Conservation (phyloP, 495 filamentous ascomycete species). For the Hypomontagnella monticulosa region DNA sequence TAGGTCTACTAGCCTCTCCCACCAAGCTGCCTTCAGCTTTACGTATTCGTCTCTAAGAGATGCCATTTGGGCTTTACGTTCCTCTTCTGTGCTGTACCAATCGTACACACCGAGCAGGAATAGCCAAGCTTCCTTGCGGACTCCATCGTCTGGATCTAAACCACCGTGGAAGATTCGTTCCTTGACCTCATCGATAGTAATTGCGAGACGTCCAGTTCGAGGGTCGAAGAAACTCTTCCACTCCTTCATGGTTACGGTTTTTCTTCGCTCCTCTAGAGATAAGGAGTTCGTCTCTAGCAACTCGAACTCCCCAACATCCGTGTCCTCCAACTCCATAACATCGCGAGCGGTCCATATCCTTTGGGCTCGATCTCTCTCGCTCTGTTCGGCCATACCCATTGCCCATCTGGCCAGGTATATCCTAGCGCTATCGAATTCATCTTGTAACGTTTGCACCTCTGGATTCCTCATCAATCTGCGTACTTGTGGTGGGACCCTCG, state of each 20-base stretch:
- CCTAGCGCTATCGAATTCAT: conserved; percentile 95
- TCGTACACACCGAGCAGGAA: conserved; percentile 91
- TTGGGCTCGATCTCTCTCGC: conserved; percentile 82
- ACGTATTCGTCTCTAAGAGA: conserved; percentile 94
- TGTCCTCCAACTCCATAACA: conserved; percentile 92
- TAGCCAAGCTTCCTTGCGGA: conserved; percentile 95
- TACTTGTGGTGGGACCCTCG: conserved; percentile 86
- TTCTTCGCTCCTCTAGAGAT: conserved; percentile 76
- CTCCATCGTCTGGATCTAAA: conserved; percentile 85
- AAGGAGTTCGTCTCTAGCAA: conserved; percentile 84
- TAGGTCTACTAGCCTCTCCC: conserved; percentile 89
- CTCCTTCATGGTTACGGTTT: conserved; percentile 80
- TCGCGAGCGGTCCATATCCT: conserved; percentile 94
- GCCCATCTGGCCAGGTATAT: conserved; percentile 96
- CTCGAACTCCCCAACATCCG: conserved; percentile 94
- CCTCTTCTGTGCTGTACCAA: conserved; percentile 86
- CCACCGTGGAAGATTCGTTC: conserved; percentile 96
- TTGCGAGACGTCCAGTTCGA: conserved; percentile 72
- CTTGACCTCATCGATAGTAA: conserved; percentile 92
- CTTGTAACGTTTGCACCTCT: conserved; percentile 92
- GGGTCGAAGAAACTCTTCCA: conserved; percentile 89
- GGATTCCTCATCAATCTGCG: conserved; percentile 86
- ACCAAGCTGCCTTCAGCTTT: conserved; percentile 93
- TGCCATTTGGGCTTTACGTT: conserved; percentile 80
- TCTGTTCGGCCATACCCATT: conserved; percentile 97